Conservation (phyloP, 768 basidiomycete species). For the Collybia mongolica region DNA sequence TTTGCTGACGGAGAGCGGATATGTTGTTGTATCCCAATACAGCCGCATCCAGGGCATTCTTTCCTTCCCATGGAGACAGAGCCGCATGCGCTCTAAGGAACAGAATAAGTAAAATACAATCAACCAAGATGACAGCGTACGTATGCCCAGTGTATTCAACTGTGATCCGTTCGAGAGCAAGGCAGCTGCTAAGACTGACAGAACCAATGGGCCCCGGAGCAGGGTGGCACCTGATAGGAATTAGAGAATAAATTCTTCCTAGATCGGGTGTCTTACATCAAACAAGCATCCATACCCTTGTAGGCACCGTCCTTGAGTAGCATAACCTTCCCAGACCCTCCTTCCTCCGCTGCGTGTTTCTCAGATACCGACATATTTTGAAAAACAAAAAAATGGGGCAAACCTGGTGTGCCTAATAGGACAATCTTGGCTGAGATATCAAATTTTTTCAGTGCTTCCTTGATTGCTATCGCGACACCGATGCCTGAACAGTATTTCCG, state of each 20-base stretch:
- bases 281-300: constrained; percentile 71
- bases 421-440: constrained; percentile 68
- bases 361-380: neutral
- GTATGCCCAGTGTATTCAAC: constrained; percentile 76
- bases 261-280: constrained; percentile 50
- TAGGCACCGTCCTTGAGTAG: constrained; percentile 75
- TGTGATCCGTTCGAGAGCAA: constrained; percentile 58
- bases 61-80: constrained; percentile 82
- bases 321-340: constrained; percentile 68
- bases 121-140: constrained; percentile 30
- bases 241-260: neutral
- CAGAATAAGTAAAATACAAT: neutral
- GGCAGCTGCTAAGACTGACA: constrained; percentile 60
- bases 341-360: constrained; percentile 64
- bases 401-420: constrained; percentile 78
- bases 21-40: constrained; percentile 81
- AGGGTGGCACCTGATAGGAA: constrained; percentile 68
- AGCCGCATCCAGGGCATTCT: constrained; percentile 85
- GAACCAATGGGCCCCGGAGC: constrained; percentile 74
- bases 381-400: constrained; percentile 5
- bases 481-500: constrained; percentile 42
- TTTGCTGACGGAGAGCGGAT: constrained; percentile 78
- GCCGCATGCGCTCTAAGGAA: constrained; percentile 70
- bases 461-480: constrained; percentile 69
- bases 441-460: constrained; percentile 57